Evolutionary conservation across 2,329 filamentous ascomycete genomes (phyloP).

Genomic region (Neonectria sp.): DNA sequence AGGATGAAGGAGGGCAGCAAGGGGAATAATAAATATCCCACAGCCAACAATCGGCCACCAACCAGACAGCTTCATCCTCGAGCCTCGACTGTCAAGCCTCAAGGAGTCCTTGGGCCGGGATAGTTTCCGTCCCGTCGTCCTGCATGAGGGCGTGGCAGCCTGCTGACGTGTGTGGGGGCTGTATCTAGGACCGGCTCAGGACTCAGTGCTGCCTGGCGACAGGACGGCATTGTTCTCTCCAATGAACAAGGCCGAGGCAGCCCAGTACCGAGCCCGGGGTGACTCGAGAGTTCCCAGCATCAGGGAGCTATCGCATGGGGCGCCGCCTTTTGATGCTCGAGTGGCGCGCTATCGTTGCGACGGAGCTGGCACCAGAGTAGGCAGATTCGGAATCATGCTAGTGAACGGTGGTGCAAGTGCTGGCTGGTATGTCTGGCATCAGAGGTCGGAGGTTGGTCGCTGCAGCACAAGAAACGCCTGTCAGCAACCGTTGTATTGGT

Average conservation of each 20-base stretch:
- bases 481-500: background rate
- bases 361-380: constrained; percentile 8
- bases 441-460: background rate
- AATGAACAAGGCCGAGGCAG: background rate
- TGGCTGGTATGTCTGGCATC: background rate
- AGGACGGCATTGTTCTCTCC: background rate
- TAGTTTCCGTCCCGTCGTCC: background rate
- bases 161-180: background rate
- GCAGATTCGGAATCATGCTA: background rate
- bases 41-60: background rate
- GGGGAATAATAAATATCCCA: constrained; percentile 1
- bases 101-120: background rate
- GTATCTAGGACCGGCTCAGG: background rate
- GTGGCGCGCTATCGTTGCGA: constrained; percentile 23
- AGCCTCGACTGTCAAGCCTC: background rate
- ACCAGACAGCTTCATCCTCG: background rate
- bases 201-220: constrained; percentile 4
- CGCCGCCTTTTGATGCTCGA: background rate
- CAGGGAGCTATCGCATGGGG: background rate
- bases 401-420: background rate
- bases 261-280: background rate
- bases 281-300: background rate
- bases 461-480: background rate
- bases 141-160: constrained; percentile 3
- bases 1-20: background rate